Base-by-base conservation (phyloP, 2,329 filamentous ascomycete species). In the Aspergillus quadrilineatus region DNA sequence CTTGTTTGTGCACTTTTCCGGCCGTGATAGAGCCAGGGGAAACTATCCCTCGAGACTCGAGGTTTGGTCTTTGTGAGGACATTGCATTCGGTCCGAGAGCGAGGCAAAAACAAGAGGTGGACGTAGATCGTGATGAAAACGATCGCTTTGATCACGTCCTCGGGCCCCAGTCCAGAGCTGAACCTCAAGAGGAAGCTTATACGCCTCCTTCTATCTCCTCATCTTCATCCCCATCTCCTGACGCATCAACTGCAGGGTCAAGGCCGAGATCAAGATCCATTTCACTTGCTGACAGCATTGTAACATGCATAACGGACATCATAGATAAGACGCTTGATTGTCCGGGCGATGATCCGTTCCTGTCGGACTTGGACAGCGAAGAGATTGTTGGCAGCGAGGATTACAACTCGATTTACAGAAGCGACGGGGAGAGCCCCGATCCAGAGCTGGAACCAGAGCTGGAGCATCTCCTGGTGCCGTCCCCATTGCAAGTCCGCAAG, bases 1-100 rank as follows among this genome's bases (percentile, higher is more conserved):
- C 63, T 52, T 69, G 75, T 60, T 64, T 67, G 41, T 48, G 65
- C 22, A 59, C 59, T 61, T 56, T 75, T n/a, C 69, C 70, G 6
- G 44, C 44, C 8, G 41, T 42, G 0, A 39, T 66, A 17, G 34
- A 37, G 34, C 34, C 5, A 12, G 34, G 12, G 12, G 9, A 37
- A 14, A 14, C 9, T 9, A 14, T 37, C 9, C 34, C 10, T 10
- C 9, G 34, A 37, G 34, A 37, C 10, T 42, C 39, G 15, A 15
- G 17, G 6, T 42, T 42, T 22, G 39, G 6, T 22, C n/a, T 22
- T 22, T 4, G 14, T 42, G 39, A 26, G 8, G 39, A 22, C n/a
- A 7, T 8, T 17, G 15, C 8, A 7, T 17, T 17, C 12, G 34
- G 10, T 14, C 14, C 14, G 10, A 14, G 12, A 12, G 9, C 8